These are phyloP conservation scores for Kalanchoe fedtschenkoi DNA, from an alignment of 164 flowering plant species.

Conservation along the genomic window DNA sequence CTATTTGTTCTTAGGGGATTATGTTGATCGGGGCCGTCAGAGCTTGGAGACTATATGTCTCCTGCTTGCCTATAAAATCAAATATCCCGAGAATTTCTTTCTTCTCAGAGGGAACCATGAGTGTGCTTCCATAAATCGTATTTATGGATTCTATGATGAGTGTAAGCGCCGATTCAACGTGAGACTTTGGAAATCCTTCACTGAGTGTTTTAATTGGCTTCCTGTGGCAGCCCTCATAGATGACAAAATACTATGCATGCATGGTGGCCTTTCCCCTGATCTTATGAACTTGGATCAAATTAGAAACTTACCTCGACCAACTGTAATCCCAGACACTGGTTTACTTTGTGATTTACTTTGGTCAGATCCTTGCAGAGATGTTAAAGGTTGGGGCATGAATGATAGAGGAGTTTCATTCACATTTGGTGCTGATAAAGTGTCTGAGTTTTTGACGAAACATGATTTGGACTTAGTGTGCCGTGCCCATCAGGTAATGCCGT, in stretches of 20 bases:
- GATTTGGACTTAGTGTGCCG: conserved; percentile 58
- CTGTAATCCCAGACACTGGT: conserved; percentile 31
- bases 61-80: conserved; percentile 47
- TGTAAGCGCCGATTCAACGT: conserved; percentile 1
- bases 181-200: background rate
- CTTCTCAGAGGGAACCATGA: background rate
- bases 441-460: conserved; percentile 43
- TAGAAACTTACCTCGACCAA: conserved; percentile 42
- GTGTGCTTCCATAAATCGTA: background rate
- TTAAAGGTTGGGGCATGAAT: conserved; percentile 48
- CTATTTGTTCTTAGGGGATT: conserved; percentile 50
- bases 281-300: conserved; percentile 43
- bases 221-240: background rate
- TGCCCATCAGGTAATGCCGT: conserved; percentile 46
- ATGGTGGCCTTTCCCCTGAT: conserved; percentile 3
- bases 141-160: background rate
- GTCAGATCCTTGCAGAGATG: conserved; percentile 64
- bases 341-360: conserved; percentile 39
- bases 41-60: conserved; percentile 58
- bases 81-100: conserved; percentile 27
- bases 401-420: conserved; percentile 28
- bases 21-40: conserved; percentile 58
- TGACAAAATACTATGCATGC: conserved; percentile 1
- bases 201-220: background rate
- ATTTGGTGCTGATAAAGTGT: conserved; percentile 54